Evolutionary conservation across 2,329 filamentous ascomycete genomes (phyloP), one percentile per base, ranked within the genome.

Genomic region (Trichoderma atroviride): DNA sequence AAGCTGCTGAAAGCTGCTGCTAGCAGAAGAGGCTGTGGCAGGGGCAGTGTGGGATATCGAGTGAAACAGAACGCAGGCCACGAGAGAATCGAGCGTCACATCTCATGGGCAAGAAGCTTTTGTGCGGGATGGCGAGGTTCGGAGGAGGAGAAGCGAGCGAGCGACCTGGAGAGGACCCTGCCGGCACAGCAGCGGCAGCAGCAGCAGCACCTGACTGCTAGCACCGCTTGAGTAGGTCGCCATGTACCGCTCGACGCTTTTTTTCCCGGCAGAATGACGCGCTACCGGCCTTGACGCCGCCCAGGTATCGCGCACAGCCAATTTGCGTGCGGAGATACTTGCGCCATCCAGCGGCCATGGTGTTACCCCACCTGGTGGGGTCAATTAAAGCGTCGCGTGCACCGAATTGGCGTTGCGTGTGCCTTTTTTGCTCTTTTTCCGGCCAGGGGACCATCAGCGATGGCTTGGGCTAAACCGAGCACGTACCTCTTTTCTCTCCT

Each of bases 341-440:
- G 37, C 37, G 37, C 58, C 58, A 29, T 52, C 50, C 27, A 33
- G n/a, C 40, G 19, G 61, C 40, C n/a, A 3, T 14, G 11, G 33
- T 13, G 33, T 14, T 35, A 35, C 33, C 33, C 33, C 33, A 35
- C 33, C 31, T 59, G 31, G 64, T 59, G 64, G 64, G 55, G 43
- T 68, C 56, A 19, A 37, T 22, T 68, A 68, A 68, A 47, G 64
- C 64, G 64, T 68, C 64, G 64, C 64, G 64, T 68, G 64, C 56
- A 40, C 64, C 64, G 64, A 59, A 53, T 27, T 57, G 63, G 63
- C 63, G 60, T 64, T 64, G 27, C 22, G 61, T 64, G 61, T 64
- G 61, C 61, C 61, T 64, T 64, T 64, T 64, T 64, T 55, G n/a
- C 31, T 10, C 16, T 52, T 19, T 43, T 43, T n/a, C 40, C 19